Percentiles rank a stretch among this genome's conserved stretches.
These are phyloP conservation scores for Citrus reticulata DNA, from an alignment of 345 rosid genomes.

Conservation along the genomic window DNA sequence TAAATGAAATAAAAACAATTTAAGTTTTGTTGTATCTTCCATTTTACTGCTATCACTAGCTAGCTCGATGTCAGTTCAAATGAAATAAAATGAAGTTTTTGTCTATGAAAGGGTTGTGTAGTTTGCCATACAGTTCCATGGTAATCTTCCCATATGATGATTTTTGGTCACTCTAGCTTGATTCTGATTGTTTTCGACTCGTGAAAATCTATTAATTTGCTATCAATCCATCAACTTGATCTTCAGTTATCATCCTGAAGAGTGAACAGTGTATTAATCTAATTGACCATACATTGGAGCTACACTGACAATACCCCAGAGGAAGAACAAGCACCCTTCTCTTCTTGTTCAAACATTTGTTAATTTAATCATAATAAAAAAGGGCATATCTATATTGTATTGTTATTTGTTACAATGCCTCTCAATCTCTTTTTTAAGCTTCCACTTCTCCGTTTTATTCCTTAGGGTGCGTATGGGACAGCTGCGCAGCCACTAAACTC, in stretches of 20 bases:
- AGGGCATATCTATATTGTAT: too few species aligned
- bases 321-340: neutral
- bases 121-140: neutral
- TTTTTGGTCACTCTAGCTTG: neutral
- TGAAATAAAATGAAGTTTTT: too few species aligned
- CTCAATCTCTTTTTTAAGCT: too few species aligned
- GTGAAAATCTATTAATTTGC: neutral
- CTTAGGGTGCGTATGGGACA: accelerated
- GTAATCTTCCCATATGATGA: neutral
- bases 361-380: neutral
- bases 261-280: too few species aligned
- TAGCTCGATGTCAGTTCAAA: neutral
- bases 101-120: neutral
- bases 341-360: too few species aligned
- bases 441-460: too few species aligned
- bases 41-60: neutral
- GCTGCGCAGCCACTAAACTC: too few species aligned
- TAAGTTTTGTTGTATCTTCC: neutral
- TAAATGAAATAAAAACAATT: too few species aligned
- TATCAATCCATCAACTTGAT: neutral
- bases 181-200: neutral
- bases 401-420: too few species aligned
- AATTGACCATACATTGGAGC: neutral
- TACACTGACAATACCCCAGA: neutral
- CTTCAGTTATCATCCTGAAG: neutral